These are phyloP conservation scores for Salicornia ramosissima DNA, from an alignment of 148 eudicot species.

Conservation along the genomic window DNA sequence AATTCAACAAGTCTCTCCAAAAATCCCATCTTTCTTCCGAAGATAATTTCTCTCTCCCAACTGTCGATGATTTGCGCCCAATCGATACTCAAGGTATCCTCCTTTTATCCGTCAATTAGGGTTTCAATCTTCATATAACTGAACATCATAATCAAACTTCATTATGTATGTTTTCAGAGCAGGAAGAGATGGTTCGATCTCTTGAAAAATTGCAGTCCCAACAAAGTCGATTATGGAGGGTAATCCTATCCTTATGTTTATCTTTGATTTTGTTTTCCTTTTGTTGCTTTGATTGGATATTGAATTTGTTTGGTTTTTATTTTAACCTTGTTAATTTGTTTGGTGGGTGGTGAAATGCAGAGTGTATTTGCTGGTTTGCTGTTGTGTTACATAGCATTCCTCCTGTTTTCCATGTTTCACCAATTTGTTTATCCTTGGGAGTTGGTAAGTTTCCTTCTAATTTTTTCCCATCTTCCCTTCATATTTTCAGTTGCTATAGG, in stretches of 20 bases:
- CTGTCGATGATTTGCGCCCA: conserved; percentile 67
- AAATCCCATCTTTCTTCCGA: conserved; percentile 21
- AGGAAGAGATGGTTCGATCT: conserved; percentile 82
- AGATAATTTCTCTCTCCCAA: conserved; percentile 54
- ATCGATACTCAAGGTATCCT: conserved; percentile 65
- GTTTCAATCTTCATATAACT: background rate
- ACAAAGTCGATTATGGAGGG: conserved; percentile 79
- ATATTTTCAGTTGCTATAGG: too few relatives aligned
- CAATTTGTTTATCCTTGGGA: conserved; percentile 86
- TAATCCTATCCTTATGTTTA: conserved; percentile 18
- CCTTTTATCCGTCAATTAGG: conserved; percentile 17
- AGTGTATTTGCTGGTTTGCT: conserved; percentile 53
- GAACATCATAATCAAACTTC: background rate
- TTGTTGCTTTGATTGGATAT: background rate
- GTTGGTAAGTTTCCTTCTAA: conserved; percentile 44
- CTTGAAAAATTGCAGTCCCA: conserved; percentile 55
- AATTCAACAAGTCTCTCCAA: conserved; percentile 34
- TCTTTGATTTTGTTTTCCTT: background rate
- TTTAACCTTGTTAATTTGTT: background rate
- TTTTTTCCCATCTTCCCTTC: background rate
- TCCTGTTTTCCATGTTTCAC: conserved; percentile 66
- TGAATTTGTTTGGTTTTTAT: conserved; percentile 8
- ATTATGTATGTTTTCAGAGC: conserved; percentile 44
- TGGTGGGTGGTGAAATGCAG: conserved; percentile 28
- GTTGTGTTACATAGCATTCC: conserved; percentile 48